phyloP scores from a whole-genome alignment of 306 rosid species.

The Sesbania bispinosa region DNA sequence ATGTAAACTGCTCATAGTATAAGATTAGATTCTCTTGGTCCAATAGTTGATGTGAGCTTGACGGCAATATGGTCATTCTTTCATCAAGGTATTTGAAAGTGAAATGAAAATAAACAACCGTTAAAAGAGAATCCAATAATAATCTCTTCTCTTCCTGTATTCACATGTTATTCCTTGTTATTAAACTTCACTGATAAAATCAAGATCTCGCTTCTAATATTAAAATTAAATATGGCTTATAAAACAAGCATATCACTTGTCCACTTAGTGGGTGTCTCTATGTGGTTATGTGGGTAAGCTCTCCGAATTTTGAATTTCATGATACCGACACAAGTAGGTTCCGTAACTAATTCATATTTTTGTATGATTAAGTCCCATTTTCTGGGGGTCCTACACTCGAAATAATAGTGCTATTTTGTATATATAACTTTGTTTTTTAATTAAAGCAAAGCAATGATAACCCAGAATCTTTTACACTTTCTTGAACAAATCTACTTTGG shows the following conservation, averaged over 20 bases:
- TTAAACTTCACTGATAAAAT: slow-evolving; percentile 3
- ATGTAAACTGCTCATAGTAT: not conserved
- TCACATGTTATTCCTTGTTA: not conserved
- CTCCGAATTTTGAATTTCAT: not conserved
- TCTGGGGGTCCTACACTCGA: not conserved
- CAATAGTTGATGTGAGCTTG: slow-evolving; percentile 12
- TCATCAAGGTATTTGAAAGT: not conserved
- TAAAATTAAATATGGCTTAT: not conserved
- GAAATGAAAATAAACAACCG: not conserved
- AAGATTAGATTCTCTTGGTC: not conserved
- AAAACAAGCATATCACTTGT: slow-evolving; percentile 1
- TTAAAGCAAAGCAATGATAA: not conserved
- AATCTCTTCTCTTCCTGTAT: not conserved
- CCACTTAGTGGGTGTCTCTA: slow-evolving; percentile 13
- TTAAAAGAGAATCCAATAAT: slow-evolving; percentile 6
- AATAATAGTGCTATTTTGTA: not conserved
- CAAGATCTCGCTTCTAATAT: slow-evolving; percentile 24
- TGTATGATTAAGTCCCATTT: not conserved
- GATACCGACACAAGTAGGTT: not conserved
- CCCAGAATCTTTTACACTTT: slow-evolving; percentile 11
- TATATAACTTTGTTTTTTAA: not conserved
- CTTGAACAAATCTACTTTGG: not conserved
- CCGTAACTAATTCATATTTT: not conserved
- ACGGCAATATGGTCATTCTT: not conserved
- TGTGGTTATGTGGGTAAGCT: not conserved